phyloP scores from a whole-genome alignment of 106 monocot genomes.

The Dactylorhiza incarnata region DNA sequence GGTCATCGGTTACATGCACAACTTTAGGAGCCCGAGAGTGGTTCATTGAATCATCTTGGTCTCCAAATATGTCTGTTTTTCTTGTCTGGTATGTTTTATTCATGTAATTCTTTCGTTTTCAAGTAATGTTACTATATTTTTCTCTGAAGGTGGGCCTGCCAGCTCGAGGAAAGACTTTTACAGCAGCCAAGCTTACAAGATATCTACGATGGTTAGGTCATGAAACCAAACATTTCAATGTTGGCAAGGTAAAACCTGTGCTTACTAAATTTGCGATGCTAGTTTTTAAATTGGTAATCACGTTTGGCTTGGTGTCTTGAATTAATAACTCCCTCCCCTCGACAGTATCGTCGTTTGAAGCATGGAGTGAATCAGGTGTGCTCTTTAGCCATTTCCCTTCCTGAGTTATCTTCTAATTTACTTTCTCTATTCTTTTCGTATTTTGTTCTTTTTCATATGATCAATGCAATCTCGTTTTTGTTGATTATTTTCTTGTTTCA shows the following conservation, averaged over 20 bases:
- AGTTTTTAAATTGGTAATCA: conserved; percentile 1
- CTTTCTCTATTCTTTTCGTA: neutral
- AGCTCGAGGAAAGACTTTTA: conserved; percentile 97
- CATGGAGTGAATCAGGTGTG: conserved; percentile 91
- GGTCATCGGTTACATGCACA: no score
- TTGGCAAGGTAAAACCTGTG: conserved; percentile 69
- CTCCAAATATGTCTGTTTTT: no score
- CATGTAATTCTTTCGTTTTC: neutral
- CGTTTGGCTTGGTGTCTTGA: conserved; percentile 11
- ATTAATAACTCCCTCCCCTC: neutral
- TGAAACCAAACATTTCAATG: conserved; percentile 99
- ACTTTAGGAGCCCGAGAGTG: no score
- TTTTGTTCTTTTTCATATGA: neutral
- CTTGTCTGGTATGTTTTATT: neutral
- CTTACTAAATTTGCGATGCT: conserved; percentile 10
- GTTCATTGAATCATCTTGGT: no score
- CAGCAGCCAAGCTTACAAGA: conserved; percentile 95
- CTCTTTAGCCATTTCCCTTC: neutral
- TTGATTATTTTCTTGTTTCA: neutral
- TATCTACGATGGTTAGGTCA: conserved; percentile 99
- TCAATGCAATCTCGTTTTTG: neutral
- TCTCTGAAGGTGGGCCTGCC: conserved; percentile 81
- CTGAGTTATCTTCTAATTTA: neutral
- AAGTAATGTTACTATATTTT: neutral
- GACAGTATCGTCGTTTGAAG: conserved; percentile 96